Conservation (phyloP, 371 early-diverging fungal genomes). For the Mycotypha africana region DNA sequence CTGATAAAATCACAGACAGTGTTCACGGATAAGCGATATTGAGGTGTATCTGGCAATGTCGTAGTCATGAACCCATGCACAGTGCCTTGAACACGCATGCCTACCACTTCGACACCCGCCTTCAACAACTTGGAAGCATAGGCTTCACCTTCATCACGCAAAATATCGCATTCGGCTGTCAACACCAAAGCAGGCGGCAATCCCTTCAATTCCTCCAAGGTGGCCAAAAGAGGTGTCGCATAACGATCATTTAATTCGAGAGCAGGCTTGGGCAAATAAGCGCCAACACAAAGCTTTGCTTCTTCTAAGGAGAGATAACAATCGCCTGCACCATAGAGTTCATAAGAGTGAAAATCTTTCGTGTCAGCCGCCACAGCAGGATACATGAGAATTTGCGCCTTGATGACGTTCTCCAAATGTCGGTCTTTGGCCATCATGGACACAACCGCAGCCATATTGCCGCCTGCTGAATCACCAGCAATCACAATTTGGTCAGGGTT, state of each 20-base stretch:
- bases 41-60: constrained; percentile 9
- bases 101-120: constrained; percentile 16
- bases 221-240: constrained; percentile 8
- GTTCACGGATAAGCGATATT: constrained; percentile 2
- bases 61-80: constrained; percentile 15
- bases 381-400: constrained; percentile 13
- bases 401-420: constrained; percentile 2
- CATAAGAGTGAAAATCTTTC: constrained; percentile 2
- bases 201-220: constrained; percentile 9
- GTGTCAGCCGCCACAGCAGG: constrained; percentile 8
- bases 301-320: constrained; percentile 2
- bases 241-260: constrained; percentile 1
- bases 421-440: constrained; percentile 18
- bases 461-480: constrained; percentile 25
- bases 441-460: constrained; percentile 21
- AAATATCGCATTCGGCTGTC: constrained; percentile 17
- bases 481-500: constrained; percentile 8
- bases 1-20: constrained; percentile 7
- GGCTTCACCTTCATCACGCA: constrained; percentile 24
- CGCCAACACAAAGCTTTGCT: background rate
- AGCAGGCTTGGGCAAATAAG: constrained; percentile 6
- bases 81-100: constrained; percentile 8
- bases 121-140: constrained; percentile 9
- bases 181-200: constrained; percentile 15
- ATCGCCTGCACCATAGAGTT: constrained; percentile 7